A percentile compares a stretch with the other conserved stretches of the same genome.
These are phyloP conservation scores for Pholiota conissans DNA, from an alignment of 768 basidiomycete species.

Conservation along the genomic window DNA sequence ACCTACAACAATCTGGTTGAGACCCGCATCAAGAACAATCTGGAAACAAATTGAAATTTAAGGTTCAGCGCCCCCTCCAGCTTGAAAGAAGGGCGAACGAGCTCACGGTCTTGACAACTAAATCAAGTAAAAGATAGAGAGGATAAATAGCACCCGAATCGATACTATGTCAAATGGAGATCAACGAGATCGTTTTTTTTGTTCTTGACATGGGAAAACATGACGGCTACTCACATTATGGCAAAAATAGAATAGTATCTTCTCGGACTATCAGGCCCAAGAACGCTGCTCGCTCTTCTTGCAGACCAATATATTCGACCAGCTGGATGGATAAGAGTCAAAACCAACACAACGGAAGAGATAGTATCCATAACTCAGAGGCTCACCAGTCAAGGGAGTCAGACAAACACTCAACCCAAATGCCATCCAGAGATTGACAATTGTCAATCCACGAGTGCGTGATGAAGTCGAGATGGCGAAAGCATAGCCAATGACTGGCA, in stretches of 20 bases:
- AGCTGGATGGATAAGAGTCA: background rate
- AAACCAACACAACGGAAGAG: background rate
- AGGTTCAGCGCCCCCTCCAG: background rate
- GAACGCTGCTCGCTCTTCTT: constrained; percentile 12
- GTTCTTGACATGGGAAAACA: background rate
- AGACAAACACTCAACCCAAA: constrained; percentile 19
- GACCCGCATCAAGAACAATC: constrained; percentile 19
- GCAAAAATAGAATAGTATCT: constrained; percentile 14
- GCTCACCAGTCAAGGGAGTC: constrained; percentile 20
- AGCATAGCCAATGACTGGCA: constrained; percentile 19
- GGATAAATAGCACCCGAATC: constrained; percentile 21
- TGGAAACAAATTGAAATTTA: background rate
- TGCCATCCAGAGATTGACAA: constrained; percentile 21
- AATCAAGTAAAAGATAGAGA: constrained; percentile 18
- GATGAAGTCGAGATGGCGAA: constrained; percentile 13
- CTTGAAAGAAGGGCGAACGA: background rate
- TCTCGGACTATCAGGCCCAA: constrained; percentile 14
- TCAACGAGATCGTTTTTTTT: background rate
- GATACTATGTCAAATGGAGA: constrained; percentile 11
- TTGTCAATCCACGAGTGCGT: constrained; percentile 2
- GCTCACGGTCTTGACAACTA: constrained; percentile 16
- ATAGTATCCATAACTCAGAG: background rate
- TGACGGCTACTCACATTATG: constrained; percentile 12
- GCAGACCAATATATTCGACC: constrained; percentile 17
- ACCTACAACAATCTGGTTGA: constrained; percentile 24